Base-by-base conservation (phyloP, 352 stramenopile genomes). In the Pythium dissotocum region DNA sequence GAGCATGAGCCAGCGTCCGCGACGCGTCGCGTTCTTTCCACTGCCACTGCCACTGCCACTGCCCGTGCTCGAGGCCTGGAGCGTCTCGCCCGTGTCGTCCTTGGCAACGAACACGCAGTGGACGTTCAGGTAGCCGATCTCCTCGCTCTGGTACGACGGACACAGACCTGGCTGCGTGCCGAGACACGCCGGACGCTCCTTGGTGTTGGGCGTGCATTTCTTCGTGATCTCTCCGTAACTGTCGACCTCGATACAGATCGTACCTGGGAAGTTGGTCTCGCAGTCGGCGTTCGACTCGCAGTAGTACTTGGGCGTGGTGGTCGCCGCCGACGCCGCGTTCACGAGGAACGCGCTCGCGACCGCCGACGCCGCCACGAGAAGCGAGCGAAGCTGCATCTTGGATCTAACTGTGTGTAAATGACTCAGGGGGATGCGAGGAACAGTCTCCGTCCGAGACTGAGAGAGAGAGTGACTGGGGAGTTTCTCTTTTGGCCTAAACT, bases 151-250 rank as follows among this genome's bases (percentile, higher is more conserved):
- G 71, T 85, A 95, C 12, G 87, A 93, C 48, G 87, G 87, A 54
- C 87, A 95, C 5, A 95, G 67, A 9, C 87, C 87, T 2, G 85
- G 82, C 61, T 87, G 77, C 5, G 76, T 80, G 18, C 86, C 85
- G 24, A 80, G 84, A 59, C 87, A 95, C n/a, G 86, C 87, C 0
- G 85, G 85, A 4, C 85, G 85, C 60, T 80, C 78, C 57, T 83
- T 71, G 16, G 87, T 90, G 76, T 95, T 92, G 52, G 87, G 87
- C 26, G 87, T 95, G 73, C 87, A 95, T 67, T 95, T 95, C 33
- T 75, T 77, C 18, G 83, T 66, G n/a, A 83, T 69, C 55, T 89
- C 83, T 58, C 84, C 85, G 57, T 91, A 91, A 54, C 82, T 87
- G 73, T 92, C 80, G 49, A 95, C 83, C 28, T 76, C 73, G 64